A percentile compares a stretch with the other conserved stretches of the same genome.
Evolutionary conservation across 31 red algal species (phyloP).

Genomic region (Porphyra umbilicalis): DNA sequence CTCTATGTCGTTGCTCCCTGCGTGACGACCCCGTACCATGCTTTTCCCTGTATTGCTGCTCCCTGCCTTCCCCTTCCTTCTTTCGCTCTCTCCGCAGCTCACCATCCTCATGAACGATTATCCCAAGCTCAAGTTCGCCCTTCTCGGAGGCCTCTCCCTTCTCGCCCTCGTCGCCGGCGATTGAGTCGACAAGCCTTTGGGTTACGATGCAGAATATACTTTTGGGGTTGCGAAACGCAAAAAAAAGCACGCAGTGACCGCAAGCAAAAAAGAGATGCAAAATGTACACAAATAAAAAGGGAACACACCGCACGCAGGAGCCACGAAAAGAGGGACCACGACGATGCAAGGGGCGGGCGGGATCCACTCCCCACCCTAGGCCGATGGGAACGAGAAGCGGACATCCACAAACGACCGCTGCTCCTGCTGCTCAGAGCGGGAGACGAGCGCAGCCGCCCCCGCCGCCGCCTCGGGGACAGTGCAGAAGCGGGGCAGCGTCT

Average conservation of each 20-base stretch:
- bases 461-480: background rate
- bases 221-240: background rate
- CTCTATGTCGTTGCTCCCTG: too few relatives aligned
- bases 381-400: background rate
- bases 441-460: background rate
- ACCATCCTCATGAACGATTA: slow-evolving; percentile 93
- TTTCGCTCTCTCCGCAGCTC: too few relatives aligned
- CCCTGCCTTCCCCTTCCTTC: too few relatives aligned
- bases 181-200: too few relatives aligned
- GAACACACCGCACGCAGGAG: background rate
- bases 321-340: background rate
- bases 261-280: background rate
- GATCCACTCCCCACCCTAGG: background rate
- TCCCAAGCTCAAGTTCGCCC: slow-evolving; percentile 57
- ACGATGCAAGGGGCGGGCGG: too few relatives aligned
- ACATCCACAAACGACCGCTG: slow-evolving; percentile 1
- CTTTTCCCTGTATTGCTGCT: too few relatives aligned
- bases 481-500: background rate
- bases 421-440: background rate
- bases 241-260: background rate
- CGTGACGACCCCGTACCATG: too few relatives aligned
- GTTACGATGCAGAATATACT: too few relatives aligned
- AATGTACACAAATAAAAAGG: background rate
- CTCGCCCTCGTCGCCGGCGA: slow-evolving; percentile 67
- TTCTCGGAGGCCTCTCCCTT: slow-evolving; percentile 40